phyloP scores from a whole-genome alignment of 805 yeast species.

The Kregervanrija fluxuum region DNA sequence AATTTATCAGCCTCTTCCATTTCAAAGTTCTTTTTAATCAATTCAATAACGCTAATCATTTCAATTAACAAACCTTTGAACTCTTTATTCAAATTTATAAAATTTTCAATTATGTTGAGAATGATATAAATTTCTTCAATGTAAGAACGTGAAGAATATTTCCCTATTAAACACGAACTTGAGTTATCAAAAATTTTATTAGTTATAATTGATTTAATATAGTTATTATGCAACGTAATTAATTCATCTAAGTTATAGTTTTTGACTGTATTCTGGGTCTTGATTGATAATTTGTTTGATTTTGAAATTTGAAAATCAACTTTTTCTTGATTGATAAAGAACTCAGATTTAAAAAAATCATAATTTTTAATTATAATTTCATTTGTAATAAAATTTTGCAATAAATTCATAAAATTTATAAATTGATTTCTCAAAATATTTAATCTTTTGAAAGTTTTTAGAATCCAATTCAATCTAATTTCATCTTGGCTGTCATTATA shows the following conservation, averaged over 20 bases:
- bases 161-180: constrained; percentile 24
- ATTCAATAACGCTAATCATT: constrained; percentile 18
- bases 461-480: constrained; percentile 15
- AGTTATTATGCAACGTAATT: constrained; percentile 26
- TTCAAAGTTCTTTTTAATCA: constrained; percentile 20
- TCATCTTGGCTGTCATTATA: constrained; percentile 10
- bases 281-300: constrained; percentile 2
- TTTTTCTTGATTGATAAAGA: constrained; percentile 11
- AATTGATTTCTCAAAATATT: constrained; percentile 33
- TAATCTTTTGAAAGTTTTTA: constrained; percentile 23
- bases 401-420: constrained; percentile 33
- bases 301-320: background rate
- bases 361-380: constrained; percentile 40
- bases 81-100: constrained; percentile 31
- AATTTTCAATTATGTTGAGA: constrained; percentile 29
- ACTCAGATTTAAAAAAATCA: constrained; percentile 18
- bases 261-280: constrained; percentile 2
- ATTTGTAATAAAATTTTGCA: constrained; percentile 35
- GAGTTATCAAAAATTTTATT: constrained; percentile 29
- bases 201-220: constrained; percentile 30
- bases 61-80: constrained; percentile 30
- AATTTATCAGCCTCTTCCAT: constrained; percentile 18
- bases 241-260: constrained; percentile 45
- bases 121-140: constrained; percentile 35
- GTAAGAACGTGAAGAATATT: constrained; percentile 31